phyloP scores from a whole-genome alignment of 2,329 filamentous ascomycete species.

The Niveomyces coronatus region DNA sequence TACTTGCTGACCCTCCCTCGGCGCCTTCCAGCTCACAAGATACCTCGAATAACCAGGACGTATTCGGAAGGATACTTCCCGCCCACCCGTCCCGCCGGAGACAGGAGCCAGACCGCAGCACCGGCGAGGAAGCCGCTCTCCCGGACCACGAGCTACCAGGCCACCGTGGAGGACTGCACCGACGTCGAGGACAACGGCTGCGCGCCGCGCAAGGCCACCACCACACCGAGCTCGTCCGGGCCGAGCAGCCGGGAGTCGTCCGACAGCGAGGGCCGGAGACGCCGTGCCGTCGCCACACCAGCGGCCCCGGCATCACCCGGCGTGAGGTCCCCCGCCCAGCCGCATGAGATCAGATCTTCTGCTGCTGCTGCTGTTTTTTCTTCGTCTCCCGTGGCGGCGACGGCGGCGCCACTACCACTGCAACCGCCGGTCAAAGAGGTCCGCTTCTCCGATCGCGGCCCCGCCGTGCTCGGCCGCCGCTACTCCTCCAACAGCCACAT shows the following conservation, averaged over 20 bases:
- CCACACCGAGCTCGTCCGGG: background rate
- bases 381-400: too few relatives aligned
- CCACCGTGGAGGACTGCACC: slow-evolving; percentile 6
- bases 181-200: slow-evolving; percentile 1
- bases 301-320: slow-evolving; percentile 2
- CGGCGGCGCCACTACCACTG: too few relatives aligned
- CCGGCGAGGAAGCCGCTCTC: background rate
- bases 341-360: too few relatives aligned
- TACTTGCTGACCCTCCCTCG: background rate
- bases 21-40: background rate
- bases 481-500: background rate
- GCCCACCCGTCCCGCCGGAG: background rate
- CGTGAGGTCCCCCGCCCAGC: background rate
- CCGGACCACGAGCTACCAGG: background rate
- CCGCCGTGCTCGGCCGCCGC: slow-evolving; percentile 2
- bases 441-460: slow-evolving; percentile 6
- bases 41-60: background rate
- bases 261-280: background rate
- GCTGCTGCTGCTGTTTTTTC: background rate
- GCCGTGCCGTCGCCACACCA: background rate
- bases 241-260: background rate
- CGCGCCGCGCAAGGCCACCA: background rate
- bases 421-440: slow-evolving; percentile 5
- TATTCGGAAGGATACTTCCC: slow-evolving; percentile 4
- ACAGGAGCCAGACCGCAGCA: background rate